Evolutionary conservation across 106 monocot genomes (phyloP).

Genomic region (Dendrobium chrysotoxum): DNA sequence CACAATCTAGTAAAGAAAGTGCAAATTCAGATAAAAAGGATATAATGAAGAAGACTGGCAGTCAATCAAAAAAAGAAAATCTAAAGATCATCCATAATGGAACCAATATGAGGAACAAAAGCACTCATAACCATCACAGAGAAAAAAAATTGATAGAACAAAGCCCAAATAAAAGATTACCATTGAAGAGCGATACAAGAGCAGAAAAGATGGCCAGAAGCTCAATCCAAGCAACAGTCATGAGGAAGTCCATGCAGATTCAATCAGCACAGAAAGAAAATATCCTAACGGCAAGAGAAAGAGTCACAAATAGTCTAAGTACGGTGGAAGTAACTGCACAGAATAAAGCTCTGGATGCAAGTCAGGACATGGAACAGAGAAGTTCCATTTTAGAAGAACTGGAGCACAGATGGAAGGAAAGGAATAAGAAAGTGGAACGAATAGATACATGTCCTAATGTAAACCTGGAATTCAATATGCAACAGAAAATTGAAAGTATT

Average conservation of each 20-base stretch:
- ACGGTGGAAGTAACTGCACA: constrained; percentile 2
- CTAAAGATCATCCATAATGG: not conserved
- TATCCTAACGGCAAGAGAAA: not conserved
- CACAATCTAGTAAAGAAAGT: not conserved
- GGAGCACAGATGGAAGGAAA: constrained; percentile 22
- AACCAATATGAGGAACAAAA: constrained; percentile 8
- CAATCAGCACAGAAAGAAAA: constrained; percentile 20
- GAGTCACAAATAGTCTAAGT: too few relatives aligned
- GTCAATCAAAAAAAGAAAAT: constrained; percentile 11
- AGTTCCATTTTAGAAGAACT: constrained; percentile 18
- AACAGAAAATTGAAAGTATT: too few relatives aligned
- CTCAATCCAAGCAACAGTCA: not conserved
- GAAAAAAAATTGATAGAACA: constrained; percentile 9
- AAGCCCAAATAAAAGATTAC: constrained; percentile 3
- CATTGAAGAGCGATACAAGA: constrained; percentile 8
- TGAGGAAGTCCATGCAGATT: constrained; percentile 3
- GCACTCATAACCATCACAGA: not conserved
- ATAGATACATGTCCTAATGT: not conserved
- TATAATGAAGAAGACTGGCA: constrained; percentile 5
- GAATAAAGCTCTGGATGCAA: not conserved
- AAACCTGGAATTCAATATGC: too few relatives aligned
- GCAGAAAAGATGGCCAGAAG: constrained; percentile 11
- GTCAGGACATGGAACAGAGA: constrained; percentile 8
- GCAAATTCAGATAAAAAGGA: not conserved
- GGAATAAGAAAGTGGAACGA: constrained; percentile 11